A percentile compares a stretch with the other conserved stretches of the same genome.
These are phyloP conservation scores for Chrysoporthe puriensis DNA, from an alignment of 2,329 filamentous ascomycete species.

Conservation along the genomic window DNA sequence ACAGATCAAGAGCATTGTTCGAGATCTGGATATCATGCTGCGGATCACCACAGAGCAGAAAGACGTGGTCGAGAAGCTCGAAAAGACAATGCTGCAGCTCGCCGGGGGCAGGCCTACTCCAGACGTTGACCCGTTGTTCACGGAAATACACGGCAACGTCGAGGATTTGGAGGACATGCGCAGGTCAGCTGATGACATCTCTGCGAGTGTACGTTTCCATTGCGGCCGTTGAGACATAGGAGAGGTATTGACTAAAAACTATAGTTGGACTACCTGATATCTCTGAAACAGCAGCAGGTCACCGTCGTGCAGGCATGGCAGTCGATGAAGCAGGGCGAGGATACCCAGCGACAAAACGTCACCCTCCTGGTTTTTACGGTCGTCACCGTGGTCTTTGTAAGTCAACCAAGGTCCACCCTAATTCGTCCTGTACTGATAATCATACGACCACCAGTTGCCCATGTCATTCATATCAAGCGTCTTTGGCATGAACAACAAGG, in stretches of 20 bases:
- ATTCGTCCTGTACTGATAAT: not conserved
- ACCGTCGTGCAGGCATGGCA: constrained; percentile 49
- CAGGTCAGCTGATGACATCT: constrained; percentile 39
- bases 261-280: constrained; percentile 44
- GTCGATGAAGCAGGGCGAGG: constrained; percentile 43
- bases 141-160: constrained; percentile 36
- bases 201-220: constrained; percentile 36
- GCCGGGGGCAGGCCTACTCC: constrained; percentile 28
- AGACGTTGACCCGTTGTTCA: constrained; percentile 13
- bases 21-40: constrained; percentile 53
- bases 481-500: constrained; percentile 45
- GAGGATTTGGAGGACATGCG: constrained; percentile 41
- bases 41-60: constrained; percentile 43
- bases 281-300: constrained; percentile 51
- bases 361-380: constrained; percentile 52
- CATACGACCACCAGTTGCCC: constrained; percentile 35
- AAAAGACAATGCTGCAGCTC: constrained; percentile 31
- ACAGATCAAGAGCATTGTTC: constrained; percentile 51
- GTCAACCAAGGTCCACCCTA: constrained; percentile 21
- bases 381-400: constrained; percentile 51
- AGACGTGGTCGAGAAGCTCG: constrained; percentile 38
- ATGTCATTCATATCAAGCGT: constrained; percentile 44
- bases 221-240: not conserved
- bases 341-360: constrained; percentile 46
- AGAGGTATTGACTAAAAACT: not conserved